Conservation (phyloP, 2,329 filamentous ascomycete species). For the Penicillium sp. region DNA sequence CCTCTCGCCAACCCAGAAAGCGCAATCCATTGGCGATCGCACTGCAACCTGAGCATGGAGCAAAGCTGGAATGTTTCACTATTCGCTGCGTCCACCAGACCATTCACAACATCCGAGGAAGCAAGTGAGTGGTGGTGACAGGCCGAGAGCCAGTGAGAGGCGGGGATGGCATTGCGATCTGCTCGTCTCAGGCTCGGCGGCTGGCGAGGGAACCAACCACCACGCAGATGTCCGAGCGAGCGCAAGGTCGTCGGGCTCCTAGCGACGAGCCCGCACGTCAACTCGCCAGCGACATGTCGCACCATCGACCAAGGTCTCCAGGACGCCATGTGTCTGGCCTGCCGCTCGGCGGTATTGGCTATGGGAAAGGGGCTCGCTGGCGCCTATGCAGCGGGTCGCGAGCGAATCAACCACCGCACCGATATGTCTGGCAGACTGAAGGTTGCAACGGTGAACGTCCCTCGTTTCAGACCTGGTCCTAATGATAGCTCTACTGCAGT, state of each 20-base stretch:
- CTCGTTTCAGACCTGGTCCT: constrained; percentile 15
- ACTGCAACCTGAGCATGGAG: not conserved
- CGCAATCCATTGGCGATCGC: not conserved
- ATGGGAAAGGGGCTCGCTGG: constrained; percentile 9
- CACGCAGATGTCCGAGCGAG: constrained; percentile 6
- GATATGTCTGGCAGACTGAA: constrained; percentile 6
- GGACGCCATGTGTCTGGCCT: constrained; percentile 5
- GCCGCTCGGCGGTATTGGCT: constrained; percentile 16
- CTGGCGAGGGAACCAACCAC: constrained; percentile 22
- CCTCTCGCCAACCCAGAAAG: not conserved
- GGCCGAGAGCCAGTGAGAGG: constrained; percentile 16
- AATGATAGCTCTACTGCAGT: constrained; percentile 13
- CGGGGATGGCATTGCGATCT: constrained; percentile 10
- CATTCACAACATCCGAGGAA: constrained; percentile 1
- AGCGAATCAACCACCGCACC: constrained; percentile 13
- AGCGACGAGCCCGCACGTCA: constrained; percentile 1
- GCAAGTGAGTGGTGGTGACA: constrained; percentile 13
- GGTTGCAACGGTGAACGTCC: constrained; percentile 8
- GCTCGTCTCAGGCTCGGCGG: constrained; percentile 16
- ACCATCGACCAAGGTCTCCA: constrained; percentile 16
- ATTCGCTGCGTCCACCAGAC: constrained; percentile 1
- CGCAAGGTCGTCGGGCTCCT: constrained; percentile 17
- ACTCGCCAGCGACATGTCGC: constrained; percentile 11
- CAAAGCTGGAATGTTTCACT: constrained; percentile 1
- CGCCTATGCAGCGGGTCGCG: constrained; percentile 14